Evolutionary conservation across 1,284 basidiomycete genomes (phyloP), one percentile per base, ranked within the genome.

Genomic region (Ceratobasidium sp.): DNA sequence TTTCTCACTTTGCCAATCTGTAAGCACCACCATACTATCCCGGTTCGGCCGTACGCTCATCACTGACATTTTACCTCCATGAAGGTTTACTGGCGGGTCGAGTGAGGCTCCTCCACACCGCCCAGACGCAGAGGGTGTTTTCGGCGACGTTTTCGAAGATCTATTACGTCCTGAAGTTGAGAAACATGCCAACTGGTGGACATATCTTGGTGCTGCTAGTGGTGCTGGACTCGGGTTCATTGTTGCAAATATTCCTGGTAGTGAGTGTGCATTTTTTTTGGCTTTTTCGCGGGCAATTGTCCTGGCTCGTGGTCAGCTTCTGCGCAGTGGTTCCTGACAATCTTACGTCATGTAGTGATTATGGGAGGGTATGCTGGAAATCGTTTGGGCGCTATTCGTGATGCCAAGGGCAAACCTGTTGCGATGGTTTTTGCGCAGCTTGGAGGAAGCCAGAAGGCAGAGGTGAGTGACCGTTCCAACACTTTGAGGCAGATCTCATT

Each of bases 331-430:
- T 16, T 33, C 46, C 29, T 33, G n/a, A 41, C 16, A n/a, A 19
- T 16, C 4, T 53, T 56, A 36, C 33, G 33, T 36, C 33, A 36
- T 36, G 33, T 33, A 64, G 75, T 87, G 29, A 83, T 91, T 79
- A 78, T 90, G 25, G 90, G 90, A 71, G 91, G 87, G 1, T 85
- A 89, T 73, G 91, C 91, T 0, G 94, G 94, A 0, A 94, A 93
- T 75, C 82, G 90, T 16, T 79, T 96, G 41, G 94, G 94, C 53
- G 91, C 92, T 1, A 82, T 97, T 62, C 82, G 94, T 62, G 94
- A 97, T 75, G 94, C 94, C 1, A 96, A 96, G 80, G 94, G 82
- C n/a, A 93, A 92, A 82, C 89, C 88, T 71, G 93, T 97, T 23
- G 92, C 91, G 9, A 83, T 89, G 19, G 96, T 98, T n/a, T 99